Evolutionary conservation across 352 stramenopile genomes (phyloP).

Genomic region (Pythium periplocum): DNA sequence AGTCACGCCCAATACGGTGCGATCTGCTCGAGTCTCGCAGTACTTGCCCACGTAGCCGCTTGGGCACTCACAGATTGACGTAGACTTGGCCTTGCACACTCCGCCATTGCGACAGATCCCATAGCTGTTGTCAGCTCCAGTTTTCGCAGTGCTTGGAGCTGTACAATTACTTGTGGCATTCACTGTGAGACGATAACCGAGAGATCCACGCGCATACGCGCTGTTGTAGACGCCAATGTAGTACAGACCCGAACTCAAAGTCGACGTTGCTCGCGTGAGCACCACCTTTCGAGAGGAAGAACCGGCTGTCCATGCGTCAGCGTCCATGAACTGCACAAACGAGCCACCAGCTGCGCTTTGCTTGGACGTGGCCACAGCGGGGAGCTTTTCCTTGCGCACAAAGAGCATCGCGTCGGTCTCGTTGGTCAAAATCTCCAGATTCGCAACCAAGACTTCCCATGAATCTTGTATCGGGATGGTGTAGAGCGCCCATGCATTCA

Average conservation of each 20-base stretch:
- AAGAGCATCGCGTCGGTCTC: slow-evolving; percentile 75
- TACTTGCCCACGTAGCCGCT: slow-evolving; percentile 31
- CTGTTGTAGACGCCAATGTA: slow-evolving; percentile 76
- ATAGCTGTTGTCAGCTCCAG: slow-evolving; percentile 9
- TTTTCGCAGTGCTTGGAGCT: slow-evolving; percentile 3
- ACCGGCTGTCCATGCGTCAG: slow-evolving; percentile 36
- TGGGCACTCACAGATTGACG: slow-evolving; percentile 42
- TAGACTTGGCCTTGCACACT: slow-evolving; percentile 42
- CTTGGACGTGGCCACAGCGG: slow-evolving; percentile 16
- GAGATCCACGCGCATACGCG: slow-evolving; percentile 38
- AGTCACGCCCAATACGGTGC: slow-evolving; percentile 17
- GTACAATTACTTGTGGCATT: slow-evolving; percentile 43
- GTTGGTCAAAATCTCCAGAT: slow-evolving; percentile 23
- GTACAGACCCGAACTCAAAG: slow-evolving; percentile 64
- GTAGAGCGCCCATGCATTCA: slow-evolving; percentile 56
- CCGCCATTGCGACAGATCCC: slow-evolving; percentile 42
- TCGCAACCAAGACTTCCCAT: slow-evolving; percentile 56
- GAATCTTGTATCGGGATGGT: slow-evolving; percentile 47
- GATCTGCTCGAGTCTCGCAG: slow-evolving; percentile 22
- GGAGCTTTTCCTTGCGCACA: slow-evolving; percentile 58
- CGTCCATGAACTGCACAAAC: slow-evolving; percentile 51
- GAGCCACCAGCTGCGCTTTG: slow-evolving; percentile 6
- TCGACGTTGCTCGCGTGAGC: slow-evolving; percentile 48
- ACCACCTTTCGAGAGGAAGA: slow-evolving; percentile 44
- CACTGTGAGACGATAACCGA: slow-evolving; percentile 51